Evolutionary conservation across 108 stramenopile species (phyloP).

Genomic region (Nannochloropsis granulata): DNA sequence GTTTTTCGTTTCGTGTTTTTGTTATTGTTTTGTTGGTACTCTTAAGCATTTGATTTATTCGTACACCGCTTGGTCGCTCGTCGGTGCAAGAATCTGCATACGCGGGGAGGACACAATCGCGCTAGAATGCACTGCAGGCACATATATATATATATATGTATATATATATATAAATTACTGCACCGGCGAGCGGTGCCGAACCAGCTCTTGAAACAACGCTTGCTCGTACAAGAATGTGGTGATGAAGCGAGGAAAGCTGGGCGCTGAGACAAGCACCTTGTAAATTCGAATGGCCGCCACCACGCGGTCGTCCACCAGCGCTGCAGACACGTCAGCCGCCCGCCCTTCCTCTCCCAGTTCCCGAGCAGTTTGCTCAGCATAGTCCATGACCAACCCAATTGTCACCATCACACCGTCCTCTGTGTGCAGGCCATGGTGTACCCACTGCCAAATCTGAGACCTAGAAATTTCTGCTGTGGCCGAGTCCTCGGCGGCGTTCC

Average conservation of each 20-base stretch:
- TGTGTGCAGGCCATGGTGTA: not conserved
- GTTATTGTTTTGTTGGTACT: too few species aligned
- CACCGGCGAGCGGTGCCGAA: not conserved
- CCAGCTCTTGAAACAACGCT: not conserved
- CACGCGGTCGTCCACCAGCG: not conserved
- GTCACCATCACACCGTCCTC: not conserved
- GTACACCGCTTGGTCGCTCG: too few species aligned
- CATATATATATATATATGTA: too few species aligned
- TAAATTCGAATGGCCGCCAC: not conserved
- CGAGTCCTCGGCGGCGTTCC: not conserved
- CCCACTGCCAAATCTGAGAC: not conserved
- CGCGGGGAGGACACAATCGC: too few species aligned
- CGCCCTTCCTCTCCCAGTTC: not conserved
- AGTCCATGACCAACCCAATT: not conserved
- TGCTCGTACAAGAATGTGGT: not conserved
- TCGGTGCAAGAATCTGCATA: too few species aligned
- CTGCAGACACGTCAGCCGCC: not conserved
- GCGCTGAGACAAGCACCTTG: not conserved
- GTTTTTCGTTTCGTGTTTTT: too few species aligned
- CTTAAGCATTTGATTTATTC: too few species aligned
- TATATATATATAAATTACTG: too few species aligned
- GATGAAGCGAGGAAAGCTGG: not conserved
- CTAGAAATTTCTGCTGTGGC: not conserved
- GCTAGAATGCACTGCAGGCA: too few species aligned
- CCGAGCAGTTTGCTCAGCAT: not conserved